Evolutionary conservation across 345 rosid species (phyloP).

Genomic region (Sisymbrium altissimum): DNA sequence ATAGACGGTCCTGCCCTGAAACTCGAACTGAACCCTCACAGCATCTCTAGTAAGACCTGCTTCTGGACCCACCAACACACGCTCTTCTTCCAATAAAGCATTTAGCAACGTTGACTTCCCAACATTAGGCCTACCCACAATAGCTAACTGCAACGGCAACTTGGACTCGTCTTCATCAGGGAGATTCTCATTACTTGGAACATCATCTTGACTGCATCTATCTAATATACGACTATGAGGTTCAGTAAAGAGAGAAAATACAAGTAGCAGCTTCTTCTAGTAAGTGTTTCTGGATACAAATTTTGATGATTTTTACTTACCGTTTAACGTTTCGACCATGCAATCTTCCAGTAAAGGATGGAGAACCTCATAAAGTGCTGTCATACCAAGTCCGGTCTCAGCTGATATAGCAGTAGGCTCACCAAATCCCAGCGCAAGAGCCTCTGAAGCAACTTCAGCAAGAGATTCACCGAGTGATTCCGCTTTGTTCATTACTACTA

Average conservation of each 20-base stretch:
- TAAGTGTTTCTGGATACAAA: not conserved
- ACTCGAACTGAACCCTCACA: constrained; percentile 77
- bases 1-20: constrained; percentile 76
- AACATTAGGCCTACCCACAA: constrained; percentile 91
- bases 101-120: constrained; percentile 94
- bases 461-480: constrained; percentile 69
- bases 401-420: constrained; percentile 92
- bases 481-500: constrained; percentile 80
- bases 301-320: constrained; percentile 34
- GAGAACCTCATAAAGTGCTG: constrained; percentile 70
- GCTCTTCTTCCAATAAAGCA: constrained; percentile 83
- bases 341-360: constrained; percentile 63
- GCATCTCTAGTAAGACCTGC: constrained; percentile 97
- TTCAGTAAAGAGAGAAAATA: constrained; percentile 20
- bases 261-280: not conserved
- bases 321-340: constrained; percentile 49
- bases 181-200: constrained; percentile 29
- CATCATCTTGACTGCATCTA: constrained; percentile 32
- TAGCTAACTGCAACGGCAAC: constrained; percentile 87
- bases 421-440: constrained; percentile 70
- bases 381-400: constrained; percentile 95
- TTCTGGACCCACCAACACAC: constrained; percentile 96
- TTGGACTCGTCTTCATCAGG: constrained; percentile 62
- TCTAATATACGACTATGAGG: constrained; percentile 32
- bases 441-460: constrained; percentile 61